Evolutionary conservation across 2,329 filamentous ascomycete species (phyloP).

Genomic region (Colletotrichum siamense): DNA sequence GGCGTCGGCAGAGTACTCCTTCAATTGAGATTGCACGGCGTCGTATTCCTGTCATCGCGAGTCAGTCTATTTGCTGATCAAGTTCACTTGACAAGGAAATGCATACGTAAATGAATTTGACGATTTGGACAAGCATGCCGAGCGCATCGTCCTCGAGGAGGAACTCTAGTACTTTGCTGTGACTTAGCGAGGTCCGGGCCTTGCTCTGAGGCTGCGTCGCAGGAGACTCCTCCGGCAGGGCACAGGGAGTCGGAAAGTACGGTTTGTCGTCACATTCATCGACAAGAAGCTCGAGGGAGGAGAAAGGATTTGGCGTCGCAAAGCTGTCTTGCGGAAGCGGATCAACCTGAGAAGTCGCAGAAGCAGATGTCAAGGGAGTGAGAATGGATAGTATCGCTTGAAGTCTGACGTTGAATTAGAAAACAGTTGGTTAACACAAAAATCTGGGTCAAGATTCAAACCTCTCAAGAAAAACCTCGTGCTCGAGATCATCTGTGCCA

Average conservation of each 20-base stretch:
- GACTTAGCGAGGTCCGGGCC: not conserved
- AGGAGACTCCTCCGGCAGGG: not conserved
- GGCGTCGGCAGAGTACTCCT: not conserved
- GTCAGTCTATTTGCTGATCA: not conserved
- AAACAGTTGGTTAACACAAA: not conserved
- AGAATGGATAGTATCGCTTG: not conserved
- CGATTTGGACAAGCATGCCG: not conserved
- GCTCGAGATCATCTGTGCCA: not conserved
- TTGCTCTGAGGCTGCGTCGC: not conserved
- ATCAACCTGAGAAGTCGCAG: too few relatives aligned
- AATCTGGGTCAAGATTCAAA: not conserved
- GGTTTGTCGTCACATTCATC: too few relatives aligned
- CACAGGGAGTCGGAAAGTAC: not conserved
- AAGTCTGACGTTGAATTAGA: not conserved
- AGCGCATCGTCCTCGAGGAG: not conserved
- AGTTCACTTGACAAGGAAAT: not conserved
- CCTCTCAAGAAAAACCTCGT: not conserved
- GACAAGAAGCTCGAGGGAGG: too few relatives aligned
- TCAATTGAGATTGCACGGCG: not conserved
- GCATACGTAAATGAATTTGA: not conserved
- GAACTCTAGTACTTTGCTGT: not conserved
- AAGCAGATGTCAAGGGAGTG: too few relatives aligned
- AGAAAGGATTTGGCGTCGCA: too few relatives aligned
- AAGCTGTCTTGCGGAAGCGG: too few relatives aligned
- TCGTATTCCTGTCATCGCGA: not conserved